Evolutionary conservation across 108 stramenopile genomes (phyloP).

Genomic region (Cyclotella distinguenda): DNA sequence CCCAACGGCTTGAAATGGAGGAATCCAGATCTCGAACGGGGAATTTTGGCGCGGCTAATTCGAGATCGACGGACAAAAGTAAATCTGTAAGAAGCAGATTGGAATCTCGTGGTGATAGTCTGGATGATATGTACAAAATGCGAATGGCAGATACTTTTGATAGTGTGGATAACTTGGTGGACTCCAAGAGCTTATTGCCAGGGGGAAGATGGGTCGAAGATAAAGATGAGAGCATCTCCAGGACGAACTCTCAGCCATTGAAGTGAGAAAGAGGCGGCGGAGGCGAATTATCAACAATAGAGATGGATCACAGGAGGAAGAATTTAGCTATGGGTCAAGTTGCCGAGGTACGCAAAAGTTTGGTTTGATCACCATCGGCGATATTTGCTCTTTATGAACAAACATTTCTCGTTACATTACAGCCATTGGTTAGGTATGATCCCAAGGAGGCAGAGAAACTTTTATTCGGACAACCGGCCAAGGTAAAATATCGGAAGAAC

Average conservation of each 20-base stretch:
- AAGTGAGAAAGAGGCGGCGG: no score
- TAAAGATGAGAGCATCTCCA: no score
- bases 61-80: not conserved
- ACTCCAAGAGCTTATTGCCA: slow-evolving; percentile 42
- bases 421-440: slow-evolving; percentile 90
- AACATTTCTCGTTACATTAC: not conserved
- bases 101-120: not conserved
- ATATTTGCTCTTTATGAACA: not conserved
- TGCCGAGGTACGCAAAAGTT: not conserved
- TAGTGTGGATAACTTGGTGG: slow-evolving; percentile 45
- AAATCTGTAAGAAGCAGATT: not conserved
- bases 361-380: not conserved
- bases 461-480: slow-evolving; percentile 84
- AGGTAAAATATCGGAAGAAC: no score
- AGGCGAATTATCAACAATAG: not conserved
- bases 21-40: not conserved
- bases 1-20: slow-evolving; percentile 34
- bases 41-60: not conserved
- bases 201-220: slow-evolving; percentile 30
- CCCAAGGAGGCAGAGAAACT: slow-evolving; percentile 73
- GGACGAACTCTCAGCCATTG: no score
- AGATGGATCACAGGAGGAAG: not conserved
- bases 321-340: not conserved
- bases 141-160: slow-evolving; percentile 49
- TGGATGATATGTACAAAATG: slow-evolving; percentile 12